Base-by-base conservation (phyloP, 225 moss, liverwort and hornwort genomes). In the Physcomitrellopsis africana region DNA sequence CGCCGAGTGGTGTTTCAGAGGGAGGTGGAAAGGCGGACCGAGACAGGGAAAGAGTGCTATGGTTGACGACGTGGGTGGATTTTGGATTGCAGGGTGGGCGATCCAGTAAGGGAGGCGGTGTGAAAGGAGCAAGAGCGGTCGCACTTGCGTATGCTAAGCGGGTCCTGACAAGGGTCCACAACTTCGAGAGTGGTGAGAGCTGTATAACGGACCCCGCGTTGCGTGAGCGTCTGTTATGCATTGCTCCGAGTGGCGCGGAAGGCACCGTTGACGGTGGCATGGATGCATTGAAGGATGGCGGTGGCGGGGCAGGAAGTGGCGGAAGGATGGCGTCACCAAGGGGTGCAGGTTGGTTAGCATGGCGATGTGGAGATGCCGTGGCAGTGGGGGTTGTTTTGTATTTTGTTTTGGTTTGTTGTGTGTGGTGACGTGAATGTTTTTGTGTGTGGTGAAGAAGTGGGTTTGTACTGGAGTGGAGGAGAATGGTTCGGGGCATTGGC, bases 211-310 rank as follows among this genome's bases (percentile, higher is more conserved):
- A 99, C 63, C 82, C 82, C 41, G 76, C 83, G 51, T 76, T 95
- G 56, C 92, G 83, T 60, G 95, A 99, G 73, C 76, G 90, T 45
- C 92, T 99, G 42, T 89, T 95, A 53, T 92, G 94, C 53, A 84
- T 93, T 27, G 79, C 85, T 77, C 85, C 93, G 13, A 99, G 87
- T 60, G 84, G 89, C 59, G 84, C 86, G 44, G 89, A 92, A 72
- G 81, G 85, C 26, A 89, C 83, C 72, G 72, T 86, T 23, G 88
- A 81, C 66, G 79, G 76, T 49, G 80, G 85, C 26, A 87, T 83
- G 61, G 83, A 82, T 60, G 71, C 58, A 76, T 89, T 84, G 32
- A 82, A 73, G 55, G 78, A 74, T 47, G 77, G 66, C 24, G 88
- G 73, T 44, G 82, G 80, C 1, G 62, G 69, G 19, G 76, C 69